phyloP scores from a whole-genome alignment of 2,329 filamentous ascomycete genomes.

The Didymella lethalis region DNA sequence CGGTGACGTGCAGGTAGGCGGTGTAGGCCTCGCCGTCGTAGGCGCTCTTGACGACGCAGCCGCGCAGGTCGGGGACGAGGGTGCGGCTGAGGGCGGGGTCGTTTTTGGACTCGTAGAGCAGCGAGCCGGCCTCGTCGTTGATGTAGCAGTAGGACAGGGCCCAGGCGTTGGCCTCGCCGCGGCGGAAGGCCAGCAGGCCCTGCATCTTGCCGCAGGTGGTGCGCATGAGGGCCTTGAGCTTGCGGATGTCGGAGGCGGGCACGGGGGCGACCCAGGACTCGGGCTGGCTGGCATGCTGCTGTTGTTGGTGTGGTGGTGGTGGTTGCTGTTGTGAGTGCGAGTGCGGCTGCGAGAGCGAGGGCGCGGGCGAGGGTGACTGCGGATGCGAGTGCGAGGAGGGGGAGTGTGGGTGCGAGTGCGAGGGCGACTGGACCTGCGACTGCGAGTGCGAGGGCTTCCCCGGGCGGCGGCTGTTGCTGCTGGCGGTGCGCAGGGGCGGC shows the following conservation, averaged over 20 bases:
- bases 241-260: slow-evolving; percentile 72
- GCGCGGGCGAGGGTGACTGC: slow-evolving; percentile 3
- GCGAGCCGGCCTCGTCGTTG: slow-evolving; percentile 75
- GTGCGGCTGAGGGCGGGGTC: slow-evolving; percentile 68
- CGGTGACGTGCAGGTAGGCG: slow-evolving; percentile 60
- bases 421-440: too few relatives aligned
- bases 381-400: slow-evolving; percentile 1
- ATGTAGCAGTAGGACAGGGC: slow-evolving; percentile 77
- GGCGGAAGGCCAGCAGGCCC: slow-evolving; percentile 77
- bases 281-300: slow-evolving; percentile 23
- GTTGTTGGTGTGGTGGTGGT: too few relatives aligned
- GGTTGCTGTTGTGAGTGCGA: not conserved
- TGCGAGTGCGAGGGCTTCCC: slow-evolving; percentile 33
- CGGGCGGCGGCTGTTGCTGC: slow-evolving; percentile 25
- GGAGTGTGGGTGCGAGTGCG: not conserved
- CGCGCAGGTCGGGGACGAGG: slow-evolving; percentile 76
- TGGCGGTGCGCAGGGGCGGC: slow-evolving; percentile 17
- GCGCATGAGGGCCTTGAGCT: slow-evolving; percentile 78
- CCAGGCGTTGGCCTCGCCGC: slow-evolving; percentile 69
- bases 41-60: slow-evolving; percentile 70
- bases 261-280: slow-evolving; percentile 51
- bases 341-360: slow-evolving; percentile 31
- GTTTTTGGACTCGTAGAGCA: slow-evolving; percentile 77
- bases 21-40: slow-evolving; percentile 58
- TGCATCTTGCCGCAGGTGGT: slow-evolving; percentile 80